phyloP scores from a whole-genome alignment of 2,329 filamentous ascomycete genomes.

The Alternaria tenuissima region DNA sequence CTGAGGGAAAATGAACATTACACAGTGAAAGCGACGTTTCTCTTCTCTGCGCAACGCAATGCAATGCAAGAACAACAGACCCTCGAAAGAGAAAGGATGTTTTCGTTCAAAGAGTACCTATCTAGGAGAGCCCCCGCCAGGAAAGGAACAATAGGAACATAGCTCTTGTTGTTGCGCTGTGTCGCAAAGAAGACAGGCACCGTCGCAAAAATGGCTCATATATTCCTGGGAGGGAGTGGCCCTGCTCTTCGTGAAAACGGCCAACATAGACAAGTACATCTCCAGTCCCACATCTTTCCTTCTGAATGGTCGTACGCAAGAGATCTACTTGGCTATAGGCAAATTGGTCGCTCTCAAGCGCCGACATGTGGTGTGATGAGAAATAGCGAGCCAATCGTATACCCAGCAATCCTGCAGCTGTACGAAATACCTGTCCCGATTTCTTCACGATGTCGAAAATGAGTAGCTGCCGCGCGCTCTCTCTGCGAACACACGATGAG shows the following conservation, averaged over 20 bases:
- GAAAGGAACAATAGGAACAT: neutral
- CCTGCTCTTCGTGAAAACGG: neutral
- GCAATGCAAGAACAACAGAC: neutral
- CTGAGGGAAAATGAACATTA: neutral
- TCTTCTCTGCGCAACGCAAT: neutral
- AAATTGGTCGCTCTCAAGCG: neutral
- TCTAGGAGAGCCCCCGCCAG: neutral
- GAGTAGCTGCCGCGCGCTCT: neutral
- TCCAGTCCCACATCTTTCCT: neutral
- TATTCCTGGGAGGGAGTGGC: neutral
- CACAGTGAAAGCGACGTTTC: neutral
- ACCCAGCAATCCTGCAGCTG: constrained; percentile 3
- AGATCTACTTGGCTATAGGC: neutral
- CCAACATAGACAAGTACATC: neutral
- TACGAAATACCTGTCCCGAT: neutral
- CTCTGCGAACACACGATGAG: neutral
- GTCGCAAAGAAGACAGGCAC: neutral
- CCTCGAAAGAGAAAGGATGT: neutral
- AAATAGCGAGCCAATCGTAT: constrained; percentile 3
- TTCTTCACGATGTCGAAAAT: neutral
- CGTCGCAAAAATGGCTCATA: neutral
- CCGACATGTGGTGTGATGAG: neutral
- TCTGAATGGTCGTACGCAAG: neutral
- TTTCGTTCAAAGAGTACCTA: neutral
- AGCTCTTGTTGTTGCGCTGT: neutral